A percentile compares a stretch with the other conserved stretches of the same genome.
These are phyloP conservation scores for Erythrophleum ivorense DNA, from an alignment of 331 rosid species.

Conservation along the genomic window DNA sequence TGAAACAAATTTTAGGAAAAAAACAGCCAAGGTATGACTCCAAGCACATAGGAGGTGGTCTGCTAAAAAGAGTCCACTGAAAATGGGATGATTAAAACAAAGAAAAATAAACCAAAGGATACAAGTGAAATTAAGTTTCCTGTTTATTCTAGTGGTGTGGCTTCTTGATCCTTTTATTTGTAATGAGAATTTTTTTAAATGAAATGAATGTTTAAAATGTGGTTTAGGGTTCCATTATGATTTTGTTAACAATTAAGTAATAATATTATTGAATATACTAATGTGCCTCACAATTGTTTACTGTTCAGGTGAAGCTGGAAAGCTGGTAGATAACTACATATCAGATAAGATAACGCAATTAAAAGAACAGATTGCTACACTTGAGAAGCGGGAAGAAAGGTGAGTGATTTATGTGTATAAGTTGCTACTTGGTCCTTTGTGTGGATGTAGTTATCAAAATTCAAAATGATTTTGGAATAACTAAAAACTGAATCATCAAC, in stretches of 20 bases:
- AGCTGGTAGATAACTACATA: constrained; percentile 80
- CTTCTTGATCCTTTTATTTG: constrained; percentile 3
- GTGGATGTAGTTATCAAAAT: constrained; percentile 29
- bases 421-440: constrained; percentile 14
- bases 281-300: constrained; percentile 39
- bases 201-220: constrained; percentile 11
- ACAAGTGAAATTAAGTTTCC: constrained; percentile 26
- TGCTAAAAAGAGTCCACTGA: constrained; percentile 15
- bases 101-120: not conserved
- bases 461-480: constrained; percentile 43
- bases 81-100: not conserved
- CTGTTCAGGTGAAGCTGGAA: constrained; percentile 83
- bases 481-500: constrained; percentile 51
- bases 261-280: not conserved
- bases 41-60: not conserved
- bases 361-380: constrained; percentile 92
- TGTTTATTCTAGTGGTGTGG: constrained; percentile 14
- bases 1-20: not conserved
- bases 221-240: constrained; percentile 7
- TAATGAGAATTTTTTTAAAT: constrained; percentile 19
- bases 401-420: constrained; percentile 38
- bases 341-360: constrained; percentile 82
- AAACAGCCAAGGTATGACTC: not conserved
- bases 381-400: constrained; percentile 98
- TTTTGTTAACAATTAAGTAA: constrained; percentile 13